Conservation (phyloP, 106 monocot genomes). For the Dioscorea dumetorum region DNA sequence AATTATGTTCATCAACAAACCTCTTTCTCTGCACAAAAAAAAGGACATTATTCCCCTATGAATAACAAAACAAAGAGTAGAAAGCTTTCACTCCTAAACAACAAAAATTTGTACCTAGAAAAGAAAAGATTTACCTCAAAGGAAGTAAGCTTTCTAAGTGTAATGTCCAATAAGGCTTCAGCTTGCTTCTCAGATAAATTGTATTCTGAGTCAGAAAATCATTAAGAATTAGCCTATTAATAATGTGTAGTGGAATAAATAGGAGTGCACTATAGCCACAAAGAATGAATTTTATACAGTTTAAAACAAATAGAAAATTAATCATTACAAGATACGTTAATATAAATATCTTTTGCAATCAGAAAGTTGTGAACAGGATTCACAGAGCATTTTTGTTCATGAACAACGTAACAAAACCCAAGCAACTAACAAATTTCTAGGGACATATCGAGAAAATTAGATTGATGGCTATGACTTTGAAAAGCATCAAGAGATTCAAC, state of each 20-base stretch:
- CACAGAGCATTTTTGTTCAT: too few relatives aligned
- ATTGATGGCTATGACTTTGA: too few relatives aligned
- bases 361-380: too few relatives aligned
- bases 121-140: constrained; percentile 53
- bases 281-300: too few relatives aligned
- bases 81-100: not conserved
- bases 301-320: too few relatives aligned
- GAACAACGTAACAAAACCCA: too few relatives aligned
- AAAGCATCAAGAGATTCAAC: too few relatives aligned
- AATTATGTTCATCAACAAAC: constrained; percentile 72
- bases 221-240: not conserved
- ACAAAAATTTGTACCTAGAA: constrained; percentile 1
- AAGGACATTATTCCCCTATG: not conserved
- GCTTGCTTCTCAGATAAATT: constrained; percentile 82
- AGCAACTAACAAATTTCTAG: too few relatives aligned
- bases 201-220: constrained; percentile 47
- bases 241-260: not conserved
- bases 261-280: not conserved
- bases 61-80: not conserved
- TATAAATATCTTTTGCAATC: too few relatives aligned
- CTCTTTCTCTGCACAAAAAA: constrained; percentile 60
- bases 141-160: constrained; percentile 73
- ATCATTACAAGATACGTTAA: too few relatives aligned
- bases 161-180: constrained; percentile 89
- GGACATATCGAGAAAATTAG: too few relatives aligned